Base-by-base conservation (phyloP, 345 rosid species). In the Nephelium lappaceum region DNA sequence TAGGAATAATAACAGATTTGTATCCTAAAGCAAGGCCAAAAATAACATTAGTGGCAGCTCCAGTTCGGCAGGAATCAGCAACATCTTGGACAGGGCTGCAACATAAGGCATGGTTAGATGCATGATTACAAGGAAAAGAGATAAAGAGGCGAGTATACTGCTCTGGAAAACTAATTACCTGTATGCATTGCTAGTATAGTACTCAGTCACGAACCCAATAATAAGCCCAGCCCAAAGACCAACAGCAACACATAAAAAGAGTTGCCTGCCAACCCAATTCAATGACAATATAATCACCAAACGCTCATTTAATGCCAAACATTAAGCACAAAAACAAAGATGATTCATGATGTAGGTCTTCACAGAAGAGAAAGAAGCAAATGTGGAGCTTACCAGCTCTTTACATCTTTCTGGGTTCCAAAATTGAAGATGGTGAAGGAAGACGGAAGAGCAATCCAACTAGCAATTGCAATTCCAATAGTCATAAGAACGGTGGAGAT, bases 41-140 rank as follows among this genome's bases (percentile, higher is more conserved):
- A 80, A 91, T 89, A 73, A 90, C 93, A 57, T 92, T 92, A 10
- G 96, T 92, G 58, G 96, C 93, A 78, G 96, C 96, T 77, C 93
- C 96, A 77, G 96, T 92, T 74, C 98, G 86, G 88, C 97, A 93
- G 73, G 98, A 95, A 87, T 93, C 98, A 67, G 98, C 98, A 81
- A 95, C 98, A 82, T 93, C 98, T 87, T 92, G 98, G 72, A 95
- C 98, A 31, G 98, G 98, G 88, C 98, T 95, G 94, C 77, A 85
- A 74, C 31, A n/a, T 3, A 57, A 24, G 11, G 14, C 53, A 47
- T 18, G 41, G 61, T 69, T 60, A 80, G 57, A 66, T 18, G 2
- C 71, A 43, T 18, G 38, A 49, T 45, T n/a, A 25, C 16, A 6
- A 19, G 18, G 60, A 12, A 8, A 39, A 6, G 16, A 42, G 25